Conservation (phyloP, 1,284 basidiomycete genomes). For the Xanthoconium separans region DNA sequence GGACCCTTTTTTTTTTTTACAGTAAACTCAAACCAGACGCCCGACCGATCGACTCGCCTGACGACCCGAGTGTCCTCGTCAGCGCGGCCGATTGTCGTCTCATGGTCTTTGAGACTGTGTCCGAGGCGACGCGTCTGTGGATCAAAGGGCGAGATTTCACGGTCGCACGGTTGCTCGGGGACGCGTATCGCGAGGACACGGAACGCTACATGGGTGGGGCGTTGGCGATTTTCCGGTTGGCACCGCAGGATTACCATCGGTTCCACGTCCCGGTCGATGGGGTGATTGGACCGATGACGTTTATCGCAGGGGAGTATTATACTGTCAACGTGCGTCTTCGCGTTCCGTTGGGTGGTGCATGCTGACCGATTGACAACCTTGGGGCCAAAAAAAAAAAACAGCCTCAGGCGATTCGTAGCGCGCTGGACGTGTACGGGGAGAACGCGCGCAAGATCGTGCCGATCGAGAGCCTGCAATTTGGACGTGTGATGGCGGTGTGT, state of each 20-base stretch:
- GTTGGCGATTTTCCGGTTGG: constrained; percentile 86
- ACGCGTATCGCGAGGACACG: constrained; percentile 66
- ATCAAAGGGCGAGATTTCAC: constrained; percentile 97
- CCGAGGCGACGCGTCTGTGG: constrained; percentile 88
- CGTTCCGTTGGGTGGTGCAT: constrained; percentile 13
- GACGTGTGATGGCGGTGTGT: constrained; percentile 86
- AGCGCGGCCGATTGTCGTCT: constrained; percentile 92
- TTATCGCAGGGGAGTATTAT: constrained; percentile 87
- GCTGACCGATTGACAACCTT: constrained; percentile 7
- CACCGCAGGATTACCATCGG: constrained; percentile 95
- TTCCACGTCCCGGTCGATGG: constrained; percentile 94
- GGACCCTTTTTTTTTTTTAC: constrained; percentile 29
- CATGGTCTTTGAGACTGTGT: constrained; percentile 88
- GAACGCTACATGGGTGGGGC: constrained; percentile 77
- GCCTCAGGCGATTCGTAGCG: constrained; percentile 80
- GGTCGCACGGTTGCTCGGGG: constrained; percentile 77
- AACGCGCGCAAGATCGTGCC: constrained; percentile 89
- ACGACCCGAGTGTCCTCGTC: constrained; percentile 77
- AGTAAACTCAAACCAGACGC: constrained; percentile 86
- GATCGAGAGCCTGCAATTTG: constrained; percentile 84
- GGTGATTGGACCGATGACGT: constrained; percentile 74
- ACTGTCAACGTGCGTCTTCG: constrained; percentile 75
- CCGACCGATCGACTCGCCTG: constrained; percentile 72
- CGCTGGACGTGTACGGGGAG: constrained; percentile 93
- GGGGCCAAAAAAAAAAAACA: constrained; percentile 25